phyloP scores from a whole-genome alignment of 306 rosid species.

The Urtica urens region DNA sequence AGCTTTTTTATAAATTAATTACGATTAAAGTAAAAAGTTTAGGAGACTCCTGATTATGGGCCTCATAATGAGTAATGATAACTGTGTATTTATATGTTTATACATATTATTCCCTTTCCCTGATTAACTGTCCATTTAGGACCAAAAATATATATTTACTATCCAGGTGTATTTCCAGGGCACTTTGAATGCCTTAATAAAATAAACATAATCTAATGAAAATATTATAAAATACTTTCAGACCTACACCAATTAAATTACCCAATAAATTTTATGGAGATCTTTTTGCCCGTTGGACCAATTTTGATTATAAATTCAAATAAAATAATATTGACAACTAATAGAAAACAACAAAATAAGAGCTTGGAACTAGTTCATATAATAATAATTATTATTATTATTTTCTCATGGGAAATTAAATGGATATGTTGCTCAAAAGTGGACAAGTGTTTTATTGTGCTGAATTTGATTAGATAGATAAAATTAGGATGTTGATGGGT shows the following conservation, averaged over 20 bases:
- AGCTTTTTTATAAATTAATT: slow-evolving; percentile 9
- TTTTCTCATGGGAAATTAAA: neutral
- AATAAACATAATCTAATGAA: neutral
- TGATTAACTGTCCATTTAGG: too few species aligned
- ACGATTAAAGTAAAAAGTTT: neutral
- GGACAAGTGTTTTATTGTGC: slow-evolving; percentile 8
- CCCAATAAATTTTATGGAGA: neutral
- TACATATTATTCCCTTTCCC: too few species aligned
- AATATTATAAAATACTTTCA: neutral
- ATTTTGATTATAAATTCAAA: too few species aligned
- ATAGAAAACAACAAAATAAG: too few species aligned
- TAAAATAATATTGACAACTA: neutral
- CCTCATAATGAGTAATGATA: slow-evolving; percentile 20
- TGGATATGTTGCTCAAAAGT: slow-evolving; percentile 22
- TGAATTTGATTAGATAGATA: slow-evolving; percentile 26
- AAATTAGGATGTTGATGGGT: slow-evolving; percentile 27
- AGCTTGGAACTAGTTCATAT: neutral
- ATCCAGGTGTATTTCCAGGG: slow-evolving; percentile 25
- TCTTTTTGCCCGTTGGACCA: neutral
- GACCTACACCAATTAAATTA: neutral
- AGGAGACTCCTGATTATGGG: slow-evolving; percentile 28
- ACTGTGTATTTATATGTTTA: slow-evolving; percentile 6
- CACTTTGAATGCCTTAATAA: slow-evolving; percentile 11
- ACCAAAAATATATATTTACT: slow-evolving; percentile 16
- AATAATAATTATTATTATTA: neutral